Evolutionary conservation across 768 basidiomycete species (phyloP).

Genomic region (Cubamyces lactineus): DNA sequence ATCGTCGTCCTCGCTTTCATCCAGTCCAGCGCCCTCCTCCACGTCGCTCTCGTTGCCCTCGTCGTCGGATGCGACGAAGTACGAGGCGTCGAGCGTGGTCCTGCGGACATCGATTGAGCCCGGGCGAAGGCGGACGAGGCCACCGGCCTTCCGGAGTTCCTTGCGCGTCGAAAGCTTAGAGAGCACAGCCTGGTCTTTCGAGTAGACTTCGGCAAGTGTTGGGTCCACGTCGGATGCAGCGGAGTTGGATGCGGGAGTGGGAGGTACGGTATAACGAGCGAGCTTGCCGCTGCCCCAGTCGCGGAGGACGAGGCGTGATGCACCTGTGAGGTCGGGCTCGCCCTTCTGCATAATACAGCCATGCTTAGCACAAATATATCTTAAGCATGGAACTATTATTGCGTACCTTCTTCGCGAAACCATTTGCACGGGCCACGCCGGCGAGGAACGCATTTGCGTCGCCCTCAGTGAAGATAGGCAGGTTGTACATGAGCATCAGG

Average conservation of each 20-base stretch:
- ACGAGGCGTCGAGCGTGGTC: slow-evolving; percentile 43
- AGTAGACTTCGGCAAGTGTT: slow-evolving; percentile 41
- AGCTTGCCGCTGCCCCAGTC: slow-evolving; percentile 84
- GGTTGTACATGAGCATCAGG: slow-evolving; percentile 85
- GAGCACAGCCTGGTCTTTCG: slow-evolving; percentile 55
- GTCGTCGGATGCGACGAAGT: slow-evolving; percentile 46
- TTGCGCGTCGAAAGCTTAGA: slow-evolving; percentile 54
- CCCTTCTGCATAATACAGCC: slow-evolving; percentile 56
- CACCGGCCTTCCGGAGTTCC: slow-evolving; percentile 60
- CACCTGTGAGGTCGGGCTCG: slow-evolving; percentile 68
- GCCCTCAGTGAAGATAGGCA: slow-evolving; percentile 76
- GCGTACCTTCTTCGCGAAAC: slow-evolving; percentile 76
- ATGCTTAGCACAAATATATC: not conserved
- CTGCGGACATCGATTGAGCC: slow-evolving; percentile 46
- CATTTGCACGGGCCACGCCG: slow-evolving; percentile 72
- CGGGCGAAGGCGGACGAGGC: slow-evolving; percentile 52
- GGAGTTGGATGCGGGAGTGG: slow-evolving; percentile 26
- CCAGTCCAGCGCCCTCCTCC: slow-evolving; percentile 33
- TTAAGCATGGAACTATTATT: not conserved
- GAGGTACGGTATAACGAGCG: slow-evolving; percentile 69
- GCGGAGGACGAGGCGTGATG: slow-evolving; percentile 77
- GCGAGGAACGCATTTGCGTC: slow-evolving; percentile 75
- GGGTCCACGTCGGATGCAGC: slow-evolving; percentile 14
- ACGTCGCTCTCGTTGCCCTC: slow-evolving; percentile 43
- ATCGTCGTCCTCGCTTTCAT: slow-evolving; percentile 40